Evolutionary conservation across 2,329 filamentous ascomycete species (phyloP).

Genomic region (Ceratocystis variospora): DNA sequence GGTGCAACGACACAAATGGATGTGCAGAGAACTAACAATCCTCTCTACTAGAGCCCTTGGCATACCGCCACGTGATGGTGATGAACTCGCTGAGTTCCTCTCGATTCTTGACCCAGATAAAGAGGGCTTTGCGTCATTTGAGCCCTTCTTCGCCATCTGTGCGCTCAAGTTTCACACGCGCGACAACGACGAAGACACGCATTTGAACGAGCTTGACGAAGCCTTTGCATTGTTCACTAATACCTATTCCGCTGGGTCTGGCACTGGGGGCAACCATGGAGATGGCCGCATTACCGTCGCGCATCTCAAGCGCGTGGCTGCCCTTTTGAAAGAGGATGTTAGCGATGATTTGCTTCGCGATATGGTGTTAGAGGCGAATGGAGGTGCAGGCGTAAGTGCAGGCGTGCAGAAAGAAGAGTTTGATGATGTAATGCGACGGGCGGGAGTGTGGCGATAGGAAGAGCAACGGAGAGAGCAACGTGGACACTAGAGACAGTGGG

Average conservation of each 20-base stretch:
- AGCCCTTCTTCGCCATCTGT: slow-evolving; percentile 73
- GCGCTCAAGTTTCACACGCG: slow-evolving; percentile 66
- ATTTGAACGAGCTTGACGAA: slow-evolving; percentile 57
- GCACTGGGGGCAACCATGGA: slow-evolving; percentile 13
- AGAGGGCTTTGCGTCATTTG: slow-evolving; percentile 64
- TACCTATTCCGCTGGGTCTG: slow-evolving; percentile 22
- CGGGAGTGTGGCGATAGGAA: slow-evolving; percentile 60
- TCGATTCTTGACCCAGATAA: slow-evolving; percentile 70
- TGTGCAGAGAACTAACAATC: no score
- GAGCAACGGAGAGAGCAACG: not conserved
- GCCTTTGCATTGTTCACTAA: slow-evolving; percentile 72
- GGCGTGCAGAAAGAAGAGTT: slow-evolving; percentile 72
- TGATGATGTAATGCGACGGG: slow-evolving; percentile 69
- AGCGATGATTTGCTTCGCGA: slow-evolving; percentile 72
- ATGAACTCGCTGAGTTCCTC: slow-evolving; percentile 63
- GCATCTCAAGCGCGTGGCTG: slow-evolving; percentile 66
- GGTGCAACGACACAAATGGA: no score
- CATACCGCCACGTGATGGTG: slow-evolving; percentile 46
- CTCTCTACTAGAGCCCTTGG: slow-evolving; percentile 55
- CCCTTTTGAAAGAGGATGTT: slow-evolving; percentile 69
- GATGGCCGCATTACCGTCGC: slow-evolving; percentile 57
- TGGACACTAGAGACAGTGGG: not conserved
- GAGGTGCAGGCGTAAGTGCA: slow-evolving; percentile 53
- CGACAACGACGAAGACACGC: slow-evolving; percentile 39
- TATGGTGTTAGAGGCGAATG: slow-evolving; percentile 93